Conservation (phyloP, 345 rosid genomes). For the Excoecaria agallocha region DNA sequence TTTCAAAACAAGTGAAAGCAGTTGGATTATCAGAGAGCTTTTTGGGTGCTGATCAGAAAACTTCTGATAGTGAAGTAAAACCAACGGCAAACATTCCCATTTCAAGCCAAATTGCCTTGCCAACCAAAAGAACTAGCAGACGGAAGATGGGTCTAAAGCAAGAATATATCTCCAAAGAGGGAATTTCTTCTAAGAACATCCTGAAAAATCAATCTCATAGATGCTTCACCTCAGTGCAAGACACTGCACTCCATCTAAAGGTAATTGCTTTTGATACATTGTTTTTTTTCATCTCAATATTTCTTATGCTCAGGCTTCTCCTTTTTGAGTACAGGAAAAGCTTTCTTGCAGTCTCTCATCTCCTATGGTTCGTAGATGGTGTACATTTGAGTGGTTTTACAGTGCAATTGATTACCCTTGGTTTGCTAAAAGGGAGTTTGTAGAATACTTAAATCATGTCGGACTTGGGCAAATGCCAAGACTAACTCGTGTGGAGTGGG, state of each 20-base stretch:
- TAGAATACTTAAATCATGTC: slow-evolving; percentile 35
- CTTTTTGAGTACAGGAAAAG: slow-evolving; percentile 18
- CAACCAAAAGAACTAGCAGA: slow-evolving; percentile 48
- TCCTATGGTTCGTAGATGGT: slow-evolving; percentile 27
- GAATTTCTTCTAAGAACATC: slow-evolving; percentile 38
- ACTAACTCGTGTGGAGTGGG: slow-evolving; percentile 35
- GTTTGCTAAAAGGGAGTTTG: slow-evolving; percentile 37
- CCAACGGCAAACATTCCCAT: slow-evolving; percentile 48
- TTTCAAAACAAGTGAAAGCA: slow-evolving; percentile 47
- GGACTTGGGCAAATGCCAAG: slow-evolving; percentile 34
- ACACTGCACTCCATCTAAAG: slow-evolving; percentile 36
- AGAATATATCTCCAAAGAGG: slow-evolving; percentile 37
- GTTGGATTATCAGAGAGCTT: slow-evolving; percentile 38
- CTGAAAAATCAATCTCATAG: slow-evolving; percentile 41
- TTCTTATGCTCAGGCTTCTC: neutral
- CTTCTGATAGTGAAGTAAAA: slow-evolving; percentile 31
- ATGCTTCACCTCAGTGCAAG: slow-evolving; percentile 34
- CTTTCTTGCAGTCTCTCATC: slow-evolving; percentile 28
- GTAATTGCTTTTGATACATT: slow-evolving; percentile 17
- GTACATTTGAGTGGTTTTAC: slow-evolving; percentile 35
- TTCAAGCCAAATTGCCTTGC: slow-evolving; percentile 34
- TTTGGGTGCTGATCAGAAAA: slow-evolving; percentile 41
- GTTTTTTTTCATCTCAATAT: neutral
- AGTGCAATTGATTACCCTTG: slow-evolving; percentile 41
- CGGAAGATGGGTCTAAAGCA: slow-evolving; percentile 61